Evolutionary conservation across 305 asterid species (phyloP), one percentile per base, ranked within the genome.

Genomic region (Caryopteris hybrid): DNA sequence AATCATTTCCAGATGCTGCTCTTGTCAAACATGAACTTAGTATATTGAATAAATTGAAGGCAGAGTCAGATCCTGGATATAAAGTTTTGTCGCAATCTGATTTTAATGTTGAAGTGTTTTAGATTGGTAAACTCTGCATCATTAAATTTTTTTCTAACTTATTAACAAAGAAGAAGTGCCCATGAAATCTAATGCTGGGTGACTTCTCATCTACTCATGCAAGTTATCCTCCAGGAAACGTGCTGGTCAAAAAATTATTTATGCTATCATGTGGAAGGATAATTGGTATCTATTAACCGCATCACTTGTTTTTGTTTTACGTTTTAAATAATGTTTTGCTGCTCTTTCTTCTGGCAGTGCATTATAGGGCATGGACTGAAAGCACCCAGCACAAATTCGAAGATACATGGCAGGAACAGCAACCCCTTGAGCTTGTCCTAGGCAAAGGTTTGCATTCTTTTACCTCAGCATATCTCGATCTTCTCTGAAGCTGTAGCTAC

Each of bases 351-450:
- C 31, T 54, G 74, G 61, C 84, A 94, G 99, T 91, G 81, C 96
- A 94, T 79, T 94, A 89, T 74, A 84, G 82, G 84, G 99, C 98
- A 72, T 94, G 99, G 99, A 74, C 93, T 50, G 90, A 84, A 79
- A 86, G 87, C 80, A 89, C 96, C 60, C 83, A 70, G 38, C 97
- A 91, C 91, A 89, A 91, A 82, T 94, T 94, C 53, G 96, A 91
- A 79, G 99, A 94, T 71, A 91, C 99, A 56, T 91, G 99, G 99
- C 90, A 79, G 46, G 99, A 94, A 70, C 96, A 87, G 39, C 96
- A 85, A 75, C 98, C 96, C 38, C 83, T 91, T 59, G 99, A 94
- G 88, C 77, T 94, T 79, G 74, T 94, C 64, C 60, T 94, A 48
- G 99, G 99, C 70, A 94, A 94, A 91, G 99, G 99, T 94, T 69